Percentiles rank a stretch among this genome's conserved stretches.
Conservation (phyloP, 306 rosid genomes). For the Fagus sylvatica region DNA sequence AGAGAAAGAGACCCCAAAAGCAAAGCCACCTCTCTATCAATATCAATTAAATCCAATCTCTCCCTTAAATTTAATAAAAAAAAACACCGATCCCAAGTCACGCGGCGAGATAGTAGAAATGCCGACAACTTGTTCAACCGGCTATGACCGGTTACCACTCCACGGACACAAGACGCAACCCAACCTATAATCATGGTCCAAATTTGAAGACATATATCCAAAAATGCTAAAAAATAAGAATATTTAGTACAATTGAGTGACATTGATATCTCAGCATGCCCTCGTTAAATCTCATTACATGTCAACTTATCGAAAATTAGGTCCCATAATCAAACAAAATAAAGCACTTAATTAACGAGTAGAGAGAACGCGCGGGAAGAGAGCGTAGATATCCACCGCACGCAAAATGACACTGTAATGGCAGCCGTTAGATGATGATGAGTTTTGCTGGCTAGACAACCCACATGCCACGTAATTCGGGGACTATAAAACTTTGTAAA, state of each 20-base stretch:
- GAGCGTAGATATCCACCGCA: conserved; percentile 6
- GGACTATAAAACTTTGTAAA: conserved; percentile 5
- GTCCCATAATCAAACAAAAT: not conserved
- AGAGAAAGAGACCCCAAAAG: not conserved
- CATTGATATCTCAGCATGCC: not conserved
- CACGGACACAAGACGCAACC: no score
- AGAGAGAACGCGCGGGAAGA: not conserved
- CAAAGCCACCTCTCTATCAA: not conserved
- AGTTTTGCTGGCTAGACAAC: conserved; percentile 36
- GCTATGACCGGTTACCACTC: not conserved
- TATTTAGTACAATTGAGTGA: not conserved
- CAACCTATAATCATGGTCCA: no score
- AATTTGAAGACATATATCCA: no score
- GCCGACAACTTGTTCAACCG: conserved; percentile 33
- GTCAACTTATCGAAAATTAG: not conserved
- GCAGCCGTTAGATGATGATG: conserved; percentile 45
- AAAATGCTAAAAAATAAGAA: no score
- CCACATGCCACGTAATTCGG: conserved; percentile 75
- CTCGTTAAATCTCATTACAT: not conserved
- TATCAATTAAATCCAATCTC: no score
- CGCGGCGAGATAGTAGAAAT: conserved; percentile 26
- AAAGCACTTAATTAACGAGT: not conserved
- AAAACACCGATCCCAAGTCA: conserved; percentile 17
- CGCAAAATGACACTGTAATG: conserved; percentile 17
- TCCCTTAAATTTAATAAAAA: no score